Base-by-base conservation (phyloP, 768 basidiomycete genomes). In the Suillus americanus region DNA sequence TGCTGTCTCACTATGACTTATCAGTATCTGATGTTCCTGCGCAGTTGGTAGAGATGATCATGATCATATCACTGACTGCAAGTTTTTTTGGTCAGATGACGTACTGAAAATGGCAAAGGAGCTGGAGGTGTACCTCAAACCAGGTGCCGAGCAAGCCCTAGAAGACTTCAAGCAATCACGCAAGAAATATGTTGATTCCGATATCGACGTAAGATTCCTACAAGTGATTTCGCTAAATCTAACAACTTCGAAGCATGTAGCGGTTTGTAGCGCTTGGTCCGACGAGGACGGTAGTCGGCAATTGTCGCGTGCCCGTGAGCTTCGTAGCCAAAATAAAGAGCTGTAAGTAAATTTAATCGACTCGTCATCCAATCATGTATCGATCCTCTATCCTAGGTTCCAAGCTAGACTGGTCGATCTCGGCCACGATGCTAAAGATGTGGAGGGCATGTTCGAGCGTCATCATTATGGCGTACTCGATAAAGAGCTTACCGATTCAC, bases 71-170 rank as follows among this genome's bases (percentile, higher is more conserved):
- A 70, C 9, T 61, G 30, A 0, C 16, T 77, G 74, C 59, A 68
- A 69, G 38, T 78, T 70, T 45, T 80, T 74, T 66, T 79, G 78
- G 79, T 66, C 65, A 28, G 28, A 40, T 1, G 79, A 80, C 62
- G 69, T 81, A 23, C 48, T 65, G 9, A 50, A 66, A 2, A 74
- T 78, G 63, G 65, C 67, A 7, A 3, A 38, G 8, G 62, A 61
- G 37, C 64, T 74, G n/a, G 69, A 33, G 1, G 63, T 2, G 0
- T 65, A 70, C 13, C 63, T 72, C n/a, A 61, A 64, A 1, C 64
- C 67, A 2, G 69, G 71, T 23, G 75, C 79, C 0, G 62, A 72
- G 7, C 65, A 74, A 51, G 68, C 67, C 18, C 25, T 76, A 25
- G 66, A 72, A 14, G 70, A 71, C 6, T 77, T 77, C 55, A 70